Conservation (phyloP, 495 filamentous ascomycete genomes). For the Talaromyces borbonicus region DNA sequence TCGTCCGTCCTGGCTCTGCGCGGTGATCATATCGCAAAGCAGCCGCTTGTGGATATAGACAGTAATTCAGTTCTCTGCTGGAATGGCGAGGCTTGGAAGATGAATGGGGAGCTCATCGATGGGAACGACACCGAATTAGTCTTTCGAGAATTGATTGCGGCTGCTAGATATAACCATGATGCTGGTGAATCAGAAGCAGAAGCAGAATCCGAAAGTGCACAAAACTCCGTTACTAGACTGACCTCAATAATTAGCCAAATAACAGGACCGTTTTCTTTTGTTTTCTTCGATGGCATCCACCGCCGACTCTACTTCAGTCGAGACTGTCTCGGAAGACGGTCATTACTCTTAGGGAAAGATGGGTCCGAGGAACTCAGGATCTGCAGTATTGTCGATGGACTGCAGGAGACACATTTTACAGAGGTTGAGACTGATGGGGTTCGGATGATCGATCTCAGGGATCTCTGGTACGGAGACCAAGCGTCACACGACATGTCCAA, state of each 20-base stretch:
- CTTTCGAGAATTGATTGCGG: conserved; percentile 50
- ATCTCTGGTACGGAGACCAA: conserved; percentile 3
- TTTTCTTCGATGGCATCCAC: conserved; percentile 63
- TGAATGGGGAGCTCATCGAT: conserved; percentile 40
- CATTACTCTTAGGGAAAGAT: conserved; percentile 50
- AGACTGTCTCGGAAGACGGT: conserved; percentile 79
- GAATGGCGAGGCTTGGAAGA: conserved; percentile 97
- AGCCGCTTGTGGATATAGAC: conserved; percentile 56
- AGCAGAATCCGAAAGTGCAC: conserved; percentile 9
- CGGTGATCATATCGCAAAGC: conserved; percentile 57
- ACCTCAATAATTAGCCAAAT: conserved; percentile 49
- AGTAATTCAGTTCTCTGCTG: conserved; percentile 78
- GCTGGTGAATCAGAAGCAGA: conserved; percentile 10
- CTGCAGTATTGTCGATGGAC: conserved; percentile 62
- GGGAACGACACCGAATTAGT: conserved; percentile 74
- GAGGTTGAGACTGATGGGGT: conserved; percentile 81
- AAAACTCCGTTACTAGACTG: conserved; percentile 25
- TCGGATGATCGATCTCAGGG: conserved; percentile 44
- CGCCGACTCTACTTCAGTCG: conserved; percentile 64
- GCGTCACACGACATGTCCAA: conserved; percentile 10
- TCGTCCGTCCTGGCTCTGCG: conserved; percentile 84
- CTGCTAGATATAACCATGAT: conserved; percentile 13
- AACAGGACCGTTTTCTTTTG: conserved; percentile 83
- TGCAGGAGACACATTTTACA: conserved; percentile 43
- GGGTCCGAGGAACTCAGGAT: conserved; percentile 46